These are phyloP conservation scores for Neobulgaria alba DNA, from an alignment of 2,329 filamentous ascomycete genomes.

Conservation along the genomic window DNA sequence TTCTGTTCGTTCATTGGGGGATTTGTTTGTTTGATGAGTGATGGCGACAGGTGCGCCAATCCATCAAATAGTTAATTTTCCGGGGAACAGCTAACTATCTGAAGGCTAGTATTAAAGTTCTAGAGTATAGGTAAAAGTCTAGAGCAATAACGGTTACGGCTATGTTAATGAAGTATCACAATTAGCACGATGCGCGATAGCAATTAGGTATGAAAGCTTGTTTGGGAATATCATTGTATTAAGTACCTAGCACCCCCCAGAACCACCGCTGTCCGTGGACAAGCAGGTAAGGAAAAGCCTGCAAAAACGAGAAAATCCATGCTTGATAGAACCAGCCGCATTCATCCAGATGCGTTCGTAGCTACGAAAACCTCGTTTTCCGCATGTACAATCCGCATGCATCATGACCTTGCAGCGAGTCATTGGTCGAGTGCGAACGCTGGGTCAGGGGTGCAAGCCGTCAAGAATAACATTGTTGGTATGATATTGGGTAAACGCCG, in stretches of 20 bases:
- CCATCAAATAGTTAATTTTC: too few species aligned
- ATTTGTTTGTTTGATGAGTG: too few species aligned
- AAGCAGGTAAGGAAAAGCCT: constrained; percentile 4
- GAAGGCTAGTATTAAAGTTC: too few species aligned
- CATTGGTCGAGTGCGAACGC: constrained; percentile 2
- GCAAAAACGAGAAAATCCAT: constrained; percentile 2
- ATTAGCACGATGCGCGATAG: too few species aligned
- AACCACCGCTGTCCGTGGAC: constrained; percentile 12
- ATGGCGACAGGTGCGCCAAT: too few species aligned
- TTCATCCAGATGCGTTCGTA: too few species aligned
- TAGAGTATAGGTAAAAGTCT: too few species aligned
- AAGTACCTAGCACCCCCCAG: constrained; percentile 8
- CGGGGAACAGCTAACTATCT: too few species aligned
- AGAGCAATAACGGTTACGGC: too few species aligned
- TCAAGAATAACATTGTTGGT: constrained; percentile 7
- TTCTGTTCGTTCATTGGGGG: too few species aligned
- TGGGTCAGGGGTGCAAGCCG: background rate
- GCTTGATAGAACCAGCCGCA: constrained; percentile 1
- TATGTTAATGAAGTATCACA: too few species aligned
- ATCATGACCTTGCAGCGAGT: constrained; percentile 4
- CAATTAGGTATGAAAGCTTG: background rate
- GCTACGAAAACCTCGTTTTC: background rate
- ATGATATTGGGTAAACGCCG: constrained; percentile 14
- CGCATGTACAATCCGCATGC: constrained; percentile 3
- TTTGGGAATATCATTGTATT: constrained; percentile 6